Percentiles rank a stretch among this genome's conserved stretches.
Conservation (phyloP, 208 protist genomes). For the Acanthamoeba royreba region DNA sequence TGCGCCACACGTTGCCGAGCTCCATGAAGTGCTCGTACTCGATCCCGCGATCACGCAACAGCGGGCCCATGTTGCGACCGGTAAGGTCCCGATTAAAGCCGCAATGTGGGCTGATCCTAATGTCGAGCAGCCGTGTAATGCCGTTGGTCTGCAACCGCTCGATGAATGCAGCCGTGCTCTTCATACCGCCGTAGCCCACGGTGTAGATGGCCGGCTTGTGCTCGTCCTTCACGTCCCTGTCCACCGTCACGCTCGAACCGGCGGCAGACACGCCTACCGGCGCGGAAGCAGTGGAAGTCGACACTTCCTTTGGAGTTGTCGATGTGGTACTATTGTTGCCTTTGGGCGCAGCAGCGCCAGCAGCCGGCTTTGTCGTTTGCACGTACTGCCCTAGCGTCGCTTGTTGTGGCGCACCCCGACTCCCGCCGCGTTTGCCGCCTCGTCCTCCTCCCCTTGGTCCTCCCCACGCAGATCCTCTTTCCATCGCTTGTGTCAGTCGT, state of each 20-base stretch:
- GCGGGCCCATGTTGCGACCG: background rate
- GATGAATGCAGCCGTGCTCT: background rate
- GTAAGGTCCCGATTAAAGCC: conserved; percentile 46
- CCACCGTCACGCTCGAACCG: background rate
- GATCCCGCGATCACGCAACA: conserved; percentile 3
- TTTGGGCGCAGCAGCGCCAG: no score
- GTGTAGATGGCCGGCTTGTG: conserved; percentile 15
- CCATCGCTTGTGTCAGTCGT: no score
- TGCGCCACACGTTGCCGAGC: conserved; percentile 43
- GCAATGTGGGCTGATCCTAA: conserved; percentile 30
- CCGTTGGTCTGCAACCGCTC: background rate
- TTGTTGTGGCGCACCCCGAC: no score
- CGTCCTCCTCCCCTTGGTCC: no score
- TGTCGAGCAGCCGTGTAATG: conserved; percentile 26
- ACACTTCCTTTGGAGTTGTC: no score
- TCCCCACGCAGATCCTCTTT: no score
- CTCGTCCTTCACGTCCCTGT: background rate
- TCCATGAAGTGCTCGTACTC: conserved; percentile 48
- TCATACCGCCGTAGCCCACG: background rate
- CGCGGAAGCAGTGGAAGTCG: no score
- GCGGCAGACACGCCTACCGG: no score
- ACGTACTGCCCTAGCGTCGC: no score
- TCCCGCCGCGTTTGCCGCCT: no score
- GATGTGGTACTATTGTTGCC: no score
- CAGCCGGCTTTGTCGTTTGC: no score